Percentiles rank a stretch among this genome's conserved stretches.
Evolutionary conservation across 2,329 filamentous ascomycete genomes (phyloP).

Genomic region (Colletotrichum tropicicola): DNA sequence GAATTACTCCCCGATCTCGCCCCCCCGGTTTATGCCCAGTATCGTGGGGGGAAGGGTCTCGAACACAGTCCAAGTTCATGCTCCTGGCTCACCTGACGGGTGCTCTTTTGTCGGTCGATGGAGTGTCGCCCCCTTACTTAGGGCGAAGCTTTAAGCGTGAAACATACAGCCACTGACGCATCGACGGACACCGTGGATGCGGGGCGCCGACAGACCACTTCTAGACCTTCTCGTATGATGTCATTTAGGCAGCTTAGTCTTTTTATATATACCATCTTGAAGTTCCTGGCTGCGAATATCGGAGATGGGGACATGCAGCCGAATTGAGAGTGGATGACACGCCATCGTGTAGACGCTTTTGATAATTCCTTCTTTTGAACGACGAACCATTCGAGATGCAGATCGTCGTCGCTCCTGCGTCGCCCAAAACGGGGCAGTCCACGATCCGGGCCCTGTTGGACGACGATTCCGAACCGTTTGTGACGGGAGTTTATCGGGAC

Average conservation of each 20-base stretch:
- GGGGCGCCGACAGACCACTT: background rate
- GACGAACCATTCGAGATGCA: constrained; percentile 33
- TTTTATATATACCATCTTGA: background rate
- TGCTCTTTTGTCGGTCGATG: background rate
- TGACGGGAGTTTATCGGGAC: constrained; percentile 43
- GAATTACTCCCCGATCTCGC: background rate
- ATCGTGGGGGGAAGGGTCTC: background rate
- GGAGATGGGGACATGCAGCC: background rate
- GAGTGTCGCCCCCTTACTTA: background rate
- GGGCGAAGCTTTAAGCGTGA: constrained; percentile 12
- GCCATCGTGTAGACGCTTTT: too few species aligned
- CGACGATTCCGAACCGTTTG: constrained; percentile 28
- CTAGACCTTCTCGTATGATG: constrained; percentile 9
- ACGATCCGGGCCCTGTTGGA: constrained; percentile 39
- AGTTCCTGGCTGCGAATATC: background rate
- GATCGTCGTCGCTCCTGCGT: constrained; percentile 44
- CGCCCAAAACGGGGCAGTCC: constrained; percentile 41
- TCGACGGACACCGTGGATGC: background rate
- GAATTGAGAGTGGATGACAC: too few species aligned
- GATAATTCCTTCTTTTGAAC: background rate
- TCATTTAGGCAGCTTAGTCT: background rate
- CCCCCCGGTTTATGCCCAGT: background rate
- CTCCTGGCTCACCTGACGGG: background rate
- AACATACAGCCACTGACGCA: constrained; percentile 26
- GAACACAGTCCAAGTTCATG: background rate